Conservation (phyloP, 2,329 filamentous ascomycete species). For the Didymella glomerata region DNA sequence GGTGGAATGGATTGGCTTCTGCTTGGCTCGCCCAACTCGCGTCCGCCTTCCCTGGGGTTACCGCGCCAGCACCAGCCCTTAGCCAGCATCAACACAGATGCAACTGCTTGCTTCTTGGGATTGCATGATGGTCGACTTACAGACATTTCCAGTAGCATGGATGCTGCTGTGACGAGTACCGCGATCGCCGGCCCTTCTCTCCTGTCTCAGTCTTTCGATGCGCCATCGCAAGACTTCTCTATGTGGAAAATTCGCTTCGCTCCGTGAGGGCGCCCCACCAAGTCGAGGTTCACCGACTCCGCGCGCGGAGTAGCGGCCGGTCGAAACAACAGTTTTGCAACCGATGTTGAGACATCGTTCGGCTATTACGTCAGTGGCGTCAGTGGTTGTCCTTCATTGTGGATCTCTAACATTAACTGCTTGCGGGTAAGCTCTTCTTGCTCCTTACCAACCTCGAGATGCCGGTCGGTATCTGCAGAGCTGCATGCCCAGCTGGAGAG, state of each 20-base stretch:
- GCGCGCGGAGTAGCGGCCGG: neutral
- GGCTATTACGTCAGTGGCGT: constrained; percentile 23
- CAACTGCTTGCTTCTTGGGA: neutral
- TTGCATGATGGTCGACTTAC: neutral
- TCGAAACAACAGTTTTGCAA: constrained; percentile 3
- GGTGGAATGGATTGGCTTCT: neutral
- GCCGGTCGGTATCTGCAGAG: neutral
- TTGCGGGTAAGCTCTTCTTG: neutral
- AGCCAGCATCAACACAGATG: neutral
- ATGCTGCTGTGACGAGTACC: neutral
- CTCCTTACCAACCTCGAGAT: neutral
- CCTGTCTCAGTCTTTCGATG: neutral
- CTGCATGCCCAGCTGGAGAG: neutral
- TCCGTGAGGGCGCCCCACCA: constrained; percentile 1
- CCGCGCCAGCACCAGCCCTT: neutral
- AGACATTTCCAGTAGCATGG: neutral
- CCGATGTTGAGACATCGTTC: constrained; percentile 19
- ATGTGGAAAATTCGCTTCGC: neutral
- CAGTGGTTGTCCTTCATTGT: constrained; percentile 6
- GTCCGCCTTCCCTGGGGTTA: constrained; percentile 10
- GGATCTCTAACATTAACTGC: constrained; percentile 8
- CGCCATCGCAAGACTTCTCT: neutral
- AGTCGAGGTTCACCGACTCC: neutral
- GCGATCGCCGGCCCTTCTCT: neutral
- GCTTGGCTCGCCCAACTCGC: constrained; percentile 5